Evolutionary conservation across 331 rosid species (phyloP).

Genomic region (Malus hybrid): DNA sequence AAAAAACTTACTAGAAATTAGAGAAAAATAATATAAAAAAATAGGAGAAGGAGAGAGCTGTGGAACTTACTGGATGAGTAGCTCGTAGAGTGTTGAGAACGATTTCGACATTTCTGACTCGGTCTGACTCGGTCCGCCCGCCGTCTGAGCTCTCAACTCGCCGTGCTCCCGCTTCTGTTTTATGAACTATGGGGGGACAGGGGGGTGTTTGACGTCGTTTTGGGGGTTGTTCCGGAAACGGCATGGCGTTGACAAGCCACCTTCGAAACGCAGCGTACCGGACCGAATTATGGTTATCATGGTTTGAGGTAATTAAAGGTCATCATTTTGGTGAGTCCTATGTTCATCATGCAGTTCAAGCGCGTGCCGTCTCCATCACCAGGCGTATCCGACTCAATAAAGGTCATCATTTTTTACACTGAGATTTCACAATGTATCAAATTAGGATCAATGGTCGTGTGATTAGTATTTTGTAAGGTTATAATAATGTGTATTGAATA

Average conservation of each 20-base stretch:
- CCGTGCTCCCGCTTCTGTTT: neutral
- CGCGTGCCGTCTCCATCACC: neutral
- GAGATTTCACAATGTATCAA: neutral
- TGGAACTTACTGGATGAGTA: slow-evolving; percentile 36
- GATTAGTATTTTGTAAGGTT: neutral
- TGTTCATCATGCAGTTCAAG: neutral
- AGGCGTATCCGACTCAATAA: neutral
- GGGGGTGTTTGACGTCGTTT: neutral
- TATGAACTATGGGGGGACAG: neutral
- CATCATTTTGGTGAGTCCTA: neutral
- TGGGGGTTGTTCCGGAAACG: neutral
- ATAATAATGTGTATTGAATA: neutral
- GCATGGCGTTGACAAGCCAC: neutral
- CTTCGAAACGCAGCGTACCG: neutral
- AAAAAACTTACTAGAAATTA: neutral
- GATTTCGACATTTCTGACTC: slow-evolving; percentile 41
- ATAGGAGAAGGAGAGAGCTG: neutral
- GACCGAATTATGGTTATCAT: neutral
- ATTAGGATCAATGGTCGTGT: neutral
- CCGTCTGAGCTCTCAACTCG: neutral
- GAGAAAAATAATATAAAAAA: neutral
- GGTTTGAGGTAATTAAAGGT: neutral
- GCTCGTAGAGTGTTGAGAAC: slow-evolving; percentile 27
- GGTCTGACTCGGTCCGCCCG: neutral
- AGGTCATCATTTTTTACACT: neutral